A percentile compares a stretch with the other conserved stretches of the same genome.
These are phyloP conservation scores for Pseudognaphalium luteoalbum DNA, from an alignment of 129 eudicot species.

Conservation along the genomic window DNA sequence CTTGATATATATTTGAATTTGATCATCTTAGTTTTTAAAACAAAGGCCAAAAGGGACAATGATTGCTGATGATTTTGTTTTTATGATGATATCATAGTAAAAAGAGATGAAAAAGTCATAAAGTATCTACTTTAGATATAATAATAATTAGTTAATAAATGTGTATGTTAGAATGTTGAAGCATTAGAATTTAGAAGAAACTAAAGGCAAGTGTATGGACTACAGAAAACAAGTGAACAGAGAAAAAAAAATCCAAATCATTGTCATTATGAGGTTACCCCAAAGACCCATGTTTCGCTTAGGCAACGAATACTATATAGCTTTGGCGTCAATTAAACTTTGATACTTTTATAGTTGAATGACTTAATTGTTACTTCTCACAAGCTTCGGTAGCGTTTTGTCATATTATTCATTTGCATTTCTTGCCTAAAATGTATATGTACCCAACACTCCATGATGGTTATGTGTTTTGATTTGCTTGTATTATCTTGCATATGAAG, in stretches of 20 bases:
- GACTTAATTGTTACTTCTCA: not conserved
- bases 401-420: too few relatives aligned
- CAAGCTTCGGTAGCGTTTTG: too few relatives aligned
- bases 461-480: not conserved
- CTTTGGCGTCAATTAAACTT: not conserved
- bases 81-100: slow-evolving; percentile 15
- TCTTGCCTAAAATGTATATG: not conserved
- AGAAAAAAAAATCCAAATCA: too few relatives aligned
- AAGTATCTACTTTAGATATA: slow-evolving; percentile 15
- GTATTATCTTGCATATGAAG: slow-evolving; percentile 35
- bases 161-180: not conserved
- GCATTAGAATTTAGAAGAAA: not conserved
- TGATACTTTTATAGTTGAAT: not conserved
- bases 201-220: not conserved
- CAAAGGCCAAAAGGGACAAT: slow-evolving; percentile 10
- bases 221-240: not conserved
- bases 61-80: slow-evolving; percentile 26
- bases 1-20: not conserved
- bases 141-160: too few relatives aligned
- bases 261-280: not conserved
- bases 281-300: not conserved
- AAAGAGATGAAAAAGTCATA: not conserved
- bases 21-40: not conserved
- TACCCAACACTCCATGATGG: not conserved
- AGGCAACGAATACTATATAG: not conserved